These are phyloP conservation scores for Sodiomyces alkalinus DNA, from an alignment of 2,329 filamentous ascomycete species.

Conservation along the genomic window DNA sequence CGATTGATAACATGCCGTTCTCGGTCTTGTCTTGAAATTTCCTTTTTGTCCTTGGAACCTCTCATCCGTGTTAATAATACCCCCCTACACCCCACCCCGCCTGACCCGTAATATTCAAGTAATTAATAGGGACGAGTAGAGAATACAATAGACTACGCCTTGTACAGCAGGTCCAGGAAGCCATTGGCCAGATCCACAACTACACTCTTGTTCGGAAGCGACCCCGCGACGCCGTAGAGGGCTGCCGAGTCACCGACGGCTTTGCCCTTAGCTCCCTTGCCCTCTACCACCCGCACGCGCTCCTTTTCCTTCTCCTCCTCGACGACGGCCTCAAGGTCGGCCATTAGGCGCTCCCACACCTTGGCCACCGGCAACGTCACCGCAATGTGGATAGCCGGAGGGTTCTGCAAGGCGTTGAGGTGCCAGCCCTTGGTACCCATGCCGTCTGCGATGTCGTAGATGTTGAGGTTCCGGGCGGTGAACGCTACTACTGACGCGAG, in stretches of 20 bases:
- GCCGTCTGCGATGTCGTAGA: slow-evolving; percentile 86
- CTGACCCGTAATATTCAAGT: too few species aligned
- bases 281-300: slow-evolving; percentile 53
- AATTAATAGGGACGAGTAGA: too few species aligned
- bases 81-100: not conserved
- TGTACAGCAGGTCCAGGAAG: slow-evolving; percentile 87
- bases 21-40: too few species aligned
- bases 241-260: slow-evolving; percentile 69
- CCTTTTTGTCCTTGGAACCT: too few species aligned
- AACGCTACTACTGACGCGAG: slow-evolving; percentile 88
- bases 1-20: too few species aligned
- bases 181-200: slow-evolving; percentile 81
- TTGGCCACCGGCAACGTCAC: slow-evolving; percentile 77
- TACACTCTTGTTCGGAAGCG: slow-evolving; percentile 87
- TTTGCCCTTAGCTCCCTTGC: slow-evolving; percentile 49
- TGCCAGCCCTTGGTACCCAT: slow-evolving; percentile 86
- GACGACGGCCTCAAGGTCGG: slow-evolving; percentile 52
- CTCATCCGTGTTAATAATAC: slow-evolving; percentile 2
- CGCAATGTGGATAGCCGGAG: slow-evolving; percentile 84
- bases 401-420: slow-evolving; percentile 82
- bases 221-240: slow-evolving; percentile 88
- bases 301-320: slow-evolving; percentile 72
- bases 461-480: slow-evolving; percentile 65
- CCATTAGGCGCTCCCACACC: slow-evolving; percentile 64
- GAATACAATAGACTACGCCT: too few species aligned